These are phyloP conservation scores for Xylaria sp. DNA, from an alignment of 2,329 filamentous ascomycete species.

Conservation along the genomic window DNA sequence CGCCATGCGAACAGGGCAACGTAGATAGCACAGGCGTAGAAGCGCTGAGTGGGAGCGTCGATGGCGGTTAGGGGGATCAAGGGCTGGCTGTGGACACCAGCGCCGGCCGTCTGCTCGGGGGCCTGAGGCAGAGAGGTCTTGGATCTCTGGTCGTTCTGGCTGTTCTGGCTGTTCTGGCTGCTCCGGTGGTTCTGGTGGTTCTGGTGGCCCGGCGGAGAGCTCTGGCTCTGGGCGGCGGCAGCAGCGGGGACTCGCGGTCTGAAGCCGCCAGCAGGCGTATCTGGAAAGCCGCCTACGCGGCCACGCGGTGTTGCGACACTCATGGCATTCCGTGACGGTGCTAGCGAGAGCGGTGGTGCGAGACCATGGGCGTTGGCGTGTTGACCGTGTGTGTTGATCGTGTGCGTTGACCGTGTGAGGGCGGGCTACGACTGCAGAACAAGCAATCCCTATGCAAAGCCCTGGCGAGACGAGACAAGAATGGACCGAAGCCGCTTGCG, in stretches of 20 bases:
- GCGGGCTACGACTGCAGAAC: neutral
- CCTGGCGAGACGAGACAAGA: neutral
- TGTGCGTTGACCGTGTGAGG: neutral
- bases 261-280: slow-evolving; percentile 71
- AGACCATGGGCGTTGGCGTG: slow-evolving; percentile 28
- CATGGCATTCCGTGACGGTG: slow-evolving; percentile 74
- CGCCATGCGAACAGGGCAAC: slow-evolving; percentile 81
- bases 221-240: slow-evolving; percentile 26
- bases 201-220: too few species aligned
- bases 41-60: slow-evolving; percentile 89
- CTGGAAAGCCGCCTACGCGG: slow-evolving; percentile 83
- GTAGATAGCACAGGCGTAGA: slow-evolving; percentile 88
- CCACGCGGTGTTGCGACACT: slow-evolving; percentile 80
- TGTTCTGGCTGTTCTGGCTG: slow-evolving; percentile 3
- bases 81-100: slow-evolving; percentile 60
- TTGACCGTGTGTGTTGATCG: neutral
- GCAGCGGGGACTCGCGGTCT: slow-evolving; percentile 50
- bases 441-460: neutral
- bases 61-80: slow-evolving; percentile 84
- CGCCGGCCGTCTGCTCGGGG: slow-evolving; percentile 54
- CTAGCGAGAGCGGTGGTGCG: slow-evolving; percentile 42
- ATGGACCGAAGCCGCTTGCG: neutral
- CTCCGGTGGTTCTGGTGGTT: too few species aligned
- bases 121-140: slow-evolving; percentile 57
- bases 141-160: slow-evolving; percentile 4